Base-by-base conservation (phyloP, 2,329 filamentous ascomycete genomes). In the Beauveria australis region DNA sequence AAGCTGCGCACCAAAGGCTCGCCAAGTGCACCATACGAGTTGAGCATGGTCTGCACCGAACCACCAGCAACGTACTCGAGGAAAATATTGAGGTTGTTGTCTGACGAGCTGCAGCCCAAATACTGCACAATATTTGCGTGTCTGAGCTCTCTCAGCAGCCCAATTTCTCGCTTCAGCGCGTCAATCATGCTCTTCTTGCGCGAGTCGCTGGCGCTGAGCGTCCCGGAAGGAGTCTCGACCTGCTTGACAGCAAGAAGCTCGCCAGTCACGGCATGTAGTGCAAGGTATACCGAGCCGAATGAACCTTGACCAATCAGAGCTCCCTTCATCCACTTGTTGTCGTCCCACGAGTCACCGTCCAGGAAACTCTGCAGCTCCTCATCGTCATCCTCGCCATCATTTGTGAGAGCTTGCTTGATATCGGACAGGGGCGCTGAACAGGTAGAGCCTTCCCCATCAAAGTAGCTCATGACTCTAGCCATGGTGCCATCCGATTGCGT, bases 261-360 rank as follows among this genome's bases (percentile, higher is more conserved):
- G 70, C 93, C 94, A 19, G 94, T 99, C 59, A 99, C 89, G 55
- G 94, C 91, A 72, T 99, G 94, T 37, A 99, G 81, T 28, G 94
- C 94, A 53, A 99, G 82, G 75, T 95, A 99, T 58, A 99, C 94
- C 67, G 88, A 92, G 69, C 94, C 94, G 70, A 99, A 99, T 5
- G 92, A 97, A 64, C 94, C 94, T 75, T 97, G 92, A 37, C 94
- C 94, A 66, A 99, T 99, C 64, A 97, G 81, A 37, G 93, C 92
- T 70, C 94, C 94, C 79, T 97, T 97, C 92, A 99, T 97, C 90
- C 95, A 99, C 74, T 96, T 96, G 77, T 93, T 89, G 64, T 96
- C 92, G 65, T 95, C 92, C 86, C 94, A 97, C 9, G 91, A 95
- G 71, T 97, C 91, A 65, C 91, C 91, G 40, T 91, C 87, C 46